Conservation (phyloP, 148 eudicot genomes). For the Polygonum maritimum region DNA sequence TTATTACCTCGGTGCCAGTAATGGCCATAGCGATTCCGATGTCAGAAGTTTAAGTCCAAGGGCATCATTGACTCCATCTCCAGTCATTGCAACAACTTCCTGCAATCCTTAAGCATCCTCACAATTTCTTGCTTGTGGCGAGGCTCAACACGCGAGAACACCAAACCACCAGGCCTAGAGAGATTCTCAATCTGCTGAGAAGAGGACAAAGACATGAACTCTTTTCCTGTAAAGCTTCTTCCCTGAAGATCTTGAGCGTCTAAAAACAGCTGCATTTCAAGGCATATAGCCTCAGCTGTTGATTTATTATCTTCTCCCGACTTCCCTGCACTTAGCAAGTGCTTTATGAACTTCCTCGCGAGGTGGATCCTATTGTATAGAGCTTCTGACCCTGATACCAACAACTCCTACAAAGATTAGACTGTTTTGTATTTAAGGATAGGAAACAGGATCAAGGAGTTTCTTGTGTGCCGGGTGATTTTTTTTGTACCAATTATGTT, state of each 20-base stretch:
- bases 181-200: constrained; percentile 43
- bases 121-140: constrained; percentile 90
- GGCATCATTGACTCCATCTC: constrained; percentile 95
- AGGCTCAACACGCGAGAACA: constrained; percentile 85
- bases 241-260: constrained; percentile 39
- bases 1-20: constrained; percentile 76
- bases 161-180: constrained; percentile 48
- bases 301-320: constrained; percentile 86
- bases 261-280: constrained; percentile 50
- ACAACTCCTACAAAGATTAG: constrained; percentile 70
- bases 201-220: constrained; percentile 46
- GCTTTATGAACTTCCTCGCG: constrained; percentile 74
- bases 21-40: constrained; percentile 95
- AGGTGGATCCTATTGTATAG: constrained; percentile 63
- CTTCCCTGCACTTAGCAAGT: constrained; percentile 66
- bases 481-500: no score
- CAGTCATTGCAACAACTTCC: constrained; percentile 90
- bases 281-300: constrained; percentile 81
- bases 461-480: constrained; percentile 71
- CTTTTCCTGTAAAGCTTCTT: constrained; percentile 74
- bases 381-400: constrained; percentile 66
- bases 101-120: constrained; percentile 73
- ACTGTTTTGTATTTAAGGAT: constrained; percentile 55
- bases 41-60: constrained; percentile 81
- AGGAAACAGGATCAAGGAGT: constrained; percentile 64